A percentile compares a stretch with the other conserved stretches of the same genome.
Evolutionary conservation across 2,329 filamentous ascomycete species (phyloP).

Genomic region (Sporothrix phasma): DNA sequence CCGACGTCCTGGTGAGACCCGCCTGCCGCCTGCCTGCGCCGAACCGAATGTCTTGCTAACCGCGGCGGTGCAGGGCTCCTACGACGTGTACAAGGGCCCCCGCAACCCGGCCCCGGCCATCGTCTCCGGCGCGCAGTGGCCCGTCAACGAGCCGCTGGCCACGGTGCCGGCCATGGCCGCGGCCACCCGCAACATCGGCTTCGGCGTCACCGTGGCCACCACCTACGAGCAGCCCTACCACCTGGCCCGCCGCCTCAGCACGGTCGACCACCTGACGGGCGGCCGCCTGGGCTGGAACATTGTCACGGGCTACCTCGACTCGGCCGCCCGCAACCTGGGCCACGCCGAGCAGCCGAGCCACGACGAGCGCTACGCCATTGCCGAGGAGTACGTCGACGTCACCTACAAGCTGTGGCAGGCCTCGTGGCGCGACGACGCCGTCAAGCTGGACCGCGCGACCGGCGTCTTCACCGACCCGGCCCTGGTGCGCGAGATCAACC

Average conservation of each 20-base stretch:
- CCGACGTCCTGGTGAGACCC: slow-evolving; percentile 17
- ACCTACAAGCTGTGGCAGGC: slow-evolving; percentile 19
- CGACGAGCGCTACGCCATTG: slow-evolving; percentile 20
- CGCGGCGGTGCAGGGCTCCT: too few species aligned
- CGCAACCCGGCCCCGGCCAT: slow-evolving; percentile 13
- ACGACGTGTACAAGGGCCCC: slow-evolving; percentile 18
- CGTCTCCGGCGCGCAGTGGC: slow-evolving; percentile 16
- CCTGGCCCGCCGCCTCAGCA: slow-evolving; percentile 9
- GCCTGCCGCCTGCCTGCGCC: too few species aligned
- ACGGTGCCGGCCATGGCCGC: slow-evolving; percentile 13
- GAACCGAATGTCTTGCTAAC: too few species aligned
- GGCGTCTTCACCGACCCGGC: slow-evolving; percentile 13
- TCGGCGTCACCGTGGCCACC: slow-evolving; percentile 12
- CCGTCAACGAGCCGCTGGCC: slow-evolving; percentile 15
- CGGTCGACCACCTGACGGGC: slow-evolving; percentile 15
- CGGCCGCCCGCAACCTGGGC: slow-evolving; percentile 17
- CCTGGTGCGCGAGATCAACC: slow-evolving; percentile 15
- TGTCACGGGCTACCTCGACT: slow-evolving; percentile 20
- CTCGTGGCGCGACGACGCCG: slow-evolving; percentile 16
- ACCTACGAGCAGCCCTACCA: slow-evolving; percentile 13
- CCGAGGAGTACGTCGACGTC: slow-evolving; percentile 21
- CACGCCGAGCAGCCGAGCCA: slow-evolving; percentile 13
- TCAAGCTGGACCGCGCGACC: slow-evolving; percentile 8
- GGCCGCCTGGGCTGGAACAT: slow-evolving; percentile 19
- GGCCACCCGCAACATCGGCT: slow-evolving; percentile 11